phyloP scores from a whole-genome alignment of 2,329 filamentous ascomycete species.

The Paraphaeosphaeria sporulosa region DNA sequence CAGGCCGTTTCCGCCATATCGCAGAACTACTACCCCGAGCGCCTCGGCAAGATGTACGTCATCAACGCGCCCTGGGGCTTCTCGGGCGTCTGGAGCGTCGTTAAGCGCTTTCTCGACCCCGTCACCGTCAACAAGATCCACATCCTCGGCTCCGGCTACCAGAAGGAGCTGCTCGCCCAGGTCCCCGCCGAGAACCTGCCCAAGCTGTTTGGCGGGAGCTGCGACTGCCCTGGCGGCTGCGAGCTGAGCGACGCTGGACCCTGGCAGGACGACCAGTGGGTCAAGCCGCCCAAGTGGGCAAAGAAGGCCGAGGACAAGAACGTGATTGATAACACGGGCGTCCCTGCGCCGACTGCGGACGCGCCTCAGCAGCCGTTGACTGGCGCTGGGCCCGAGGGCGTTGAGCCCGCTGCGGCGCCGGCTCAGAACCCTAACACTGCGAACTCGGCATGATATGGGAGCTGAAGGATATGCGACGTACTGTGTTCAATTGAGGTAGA shows the following conservation, averaged over 20 bases:
- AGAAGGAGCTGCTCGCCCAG: slow-evolving; percentile 83
- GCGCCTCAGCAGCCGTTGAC: slow-evolving; percentile 22
- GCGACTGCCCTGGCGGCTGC: slow-evolving; percentile 84
- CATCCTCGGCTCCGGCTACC: slow-evolving; percentile 81
- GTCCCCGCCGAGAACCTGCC: slow-evolving; percentile 91
- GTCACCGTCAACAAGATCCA: slow-evolving; percentile 97
- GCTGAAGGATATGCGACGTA: not conserved
- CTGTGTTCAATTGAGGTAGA: not conserved
- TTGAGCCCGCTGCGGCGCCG: slow-evolving; percentile 25
- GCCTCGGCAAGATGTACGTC: slow-evolving; percentile 92
- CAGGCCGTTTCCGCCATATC: slow-evolving; percentile 85
- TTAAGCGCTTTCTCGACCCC: slow-evolving; percentile 95
- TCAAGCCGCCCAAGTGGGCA: slow-evolving; percentile 63
- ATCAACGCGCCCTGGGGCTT: slow-evolving; percentile 99
- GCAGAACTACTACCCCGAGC: slow-evolving; percentile 99
- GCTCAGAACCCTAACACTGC: slow-evolving; percentile 26
- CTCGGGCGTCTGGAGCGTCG: slow-evolving; percentile 79
- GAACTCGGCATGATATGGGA: slow-evolving; percentile 12
- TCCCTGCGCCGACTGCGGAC: slow-evolving; percentile 36
- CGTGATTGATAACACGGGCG: slow-evolving; percentile 43
- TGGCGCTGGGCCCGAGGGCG: slow-evolving; percentile 24
- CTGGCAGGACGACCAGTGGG: slow-evolving; percentile 78
- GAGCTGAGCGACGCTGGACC: slow-evolving; percentile 87
- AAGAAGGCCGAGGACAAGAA: slow-evolving; percentile 44
- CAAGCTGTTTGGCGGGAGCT: slow-evolving; percentile 82